phyloP scores from a whole-genome alignment of 345 rosid species.

The Hibiscus tridactylites region DNA sequence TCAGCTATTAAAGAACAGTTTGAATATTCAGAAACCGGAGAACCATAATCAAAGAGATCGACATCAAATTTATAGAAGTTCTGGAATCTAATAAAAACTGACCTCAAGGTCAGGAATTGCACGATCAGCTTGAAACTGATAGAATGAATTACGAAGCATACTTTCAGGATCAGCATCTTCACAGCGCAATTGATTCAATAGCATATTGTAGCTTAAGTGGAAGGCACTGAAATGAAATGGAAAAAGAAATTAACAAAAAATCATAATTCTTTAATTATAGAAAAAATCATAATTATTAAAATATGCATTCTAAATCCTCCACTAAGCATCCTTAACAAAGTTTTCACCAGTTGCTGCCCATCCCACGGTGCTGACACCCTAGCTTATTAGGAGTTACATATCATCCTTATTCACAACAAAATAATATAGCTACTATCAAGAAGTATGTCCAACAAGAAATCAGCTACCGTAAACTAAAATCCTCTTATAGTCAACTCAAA shows the following conservation, averaged over 20 bases:
- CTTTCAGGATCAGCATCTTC: conserved; percentile 98
- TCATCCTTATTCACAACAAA: not conserved
- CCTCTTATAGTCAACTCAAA: not conserved
- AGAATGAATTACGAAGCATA: conserved; percentile 90
- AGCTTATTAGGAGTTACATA: not conserved
- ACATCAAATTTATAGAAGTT: not conserved
- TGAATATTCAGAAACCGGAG: not conserved
- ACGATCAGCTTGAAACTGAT: conserved; percentile 95
- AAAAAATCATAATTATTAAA: not conserved
- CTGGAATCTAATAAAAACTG: conserved; percentile 11
- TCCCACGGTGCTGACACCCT: not conserved
- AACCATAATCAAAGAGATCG: not conserved
- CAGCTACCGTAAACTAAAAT: not conserved
- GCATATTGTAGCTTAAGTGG: conserved; percentile 97
- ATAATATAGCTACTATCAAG: not conserved
- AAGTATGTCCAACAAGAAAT: not conserved
- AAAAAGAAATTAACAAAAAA: not conserved
- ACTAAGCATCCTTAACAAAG: not conserved
- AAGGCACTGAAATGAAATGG: conserved; percentile 58
- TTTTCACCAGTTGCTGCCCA: not conserved
- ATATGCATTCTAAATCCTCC: not conserved
- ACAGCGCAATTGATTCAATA: conserved; percentile 85
- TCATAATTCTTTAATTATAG: not conserved
- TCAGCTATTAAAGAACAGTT: not conserved
- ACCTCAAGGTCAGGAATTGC: conserved; percentile 93